Evolutionary conservation across 164 flowering plant genomes (phyloP), one percentile per base, ranked within the genome.

Genomic region (Santalum album): DNA sequence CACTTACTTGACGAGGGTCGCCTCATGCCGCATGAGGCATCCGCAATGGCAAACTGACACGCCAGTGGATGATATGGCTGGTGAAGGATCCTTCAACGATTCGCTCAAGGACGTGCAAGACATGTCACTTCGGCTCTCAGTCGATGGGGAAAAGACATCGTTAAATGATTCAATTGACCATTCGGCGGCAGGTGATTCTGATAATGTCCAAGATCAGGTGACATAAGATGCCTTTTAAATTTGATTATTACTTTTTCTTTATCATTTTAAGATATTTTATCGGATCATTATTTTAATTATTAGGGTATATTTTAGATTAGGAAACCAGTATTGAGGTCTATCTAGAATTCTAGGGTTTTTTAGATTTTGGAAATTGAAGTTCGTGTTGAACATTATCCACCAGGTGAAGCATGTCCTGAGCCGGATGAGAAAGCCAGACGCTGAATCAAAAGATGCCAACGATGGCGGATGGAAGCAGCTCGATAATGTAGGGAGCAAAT

Each of bases 41-140:
- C 96, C 98, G 2, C 94, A 81, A 47, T 92, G 98, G 98, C 75
- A 89, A 63, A 81, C 77, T 1, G 95, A 89, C 72, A 84, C 91
- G 2, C 95, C 92, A 1, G 63, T 59, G 26, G 87, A 89, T 59
- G 92, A 84, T 24, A 48, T 61, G 24, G 72, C 63, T 26, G 73
- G 51, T 2, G 84, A 82, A 17, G 89, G 72, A 26, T 84, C 92
- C 20, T 59, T 84, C 15, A 83, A 88, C 32, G 98, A 91, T 50
- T 91, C 98, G 10, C 86, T 91, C 4, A 82, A 61, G 69, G 96
- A 91, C 38, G 92, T 84, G 21, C 94, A 85, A 56, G 98, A 88
- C 55, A 86, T 81, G 81, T 91, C 98, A 18, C 79, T 91, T 7
- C 67, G 90, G 71, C 83, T 91, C 20, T 91, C 98, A 17, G 71